Conservation (phyloP, 2,329 filamentous ascomycete genomes). For the Colletotrichum viniferum region DNA sequence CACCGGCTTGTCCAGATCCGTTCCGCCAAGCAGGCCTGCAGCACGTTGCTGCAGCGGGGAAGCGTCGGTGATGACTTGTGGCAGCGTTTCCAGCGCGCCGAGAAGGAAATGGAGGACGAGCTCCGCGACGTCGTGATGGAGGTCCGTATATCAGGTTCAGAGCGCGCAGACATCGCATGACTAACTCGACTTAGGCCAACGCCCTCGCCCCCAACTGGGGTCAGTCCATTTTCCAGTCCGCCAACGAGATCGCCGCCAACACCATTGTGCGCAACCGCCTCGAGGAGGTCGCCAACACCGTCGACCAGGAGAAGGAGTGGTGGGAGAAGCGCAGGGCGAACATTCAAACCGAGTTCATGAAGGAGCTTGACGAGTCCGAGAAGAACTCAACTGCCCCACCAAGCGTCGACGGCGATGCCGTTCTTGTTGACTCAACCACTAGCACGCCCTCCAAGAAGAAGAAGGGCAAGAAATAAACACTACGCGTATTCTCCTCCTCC, state of each 20-base stretch:
- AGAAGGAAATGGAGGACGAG: conserved; percentile 98
- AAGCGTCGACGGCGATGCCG: conserved; percentile 78
- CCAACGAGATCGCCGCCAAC: conserved; percentile 94
- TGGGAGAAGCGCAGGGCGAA: conserved; percentile 84
- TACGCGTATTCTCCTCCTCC: neutral
- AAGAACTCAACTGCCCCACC: conserved; percentile 43
- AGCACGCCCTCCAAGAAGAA: conserved; percentile 60
- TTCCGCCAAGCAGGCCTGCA: conserved; percentile 85
- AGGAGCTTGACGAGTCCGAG: conserved; percentile 75
- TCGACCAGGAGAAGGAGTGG: conserved; percentile 81
- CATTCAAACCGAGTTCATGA: conserved; percentile 80
- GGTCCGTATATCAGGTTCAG: conserved; percentile 52
- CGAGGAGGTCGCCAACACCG: conserved; percentile 74
- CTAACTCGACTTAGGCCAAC: conserved; percentile 70
- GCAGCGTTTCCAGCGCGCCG: conserved; percentile 88
- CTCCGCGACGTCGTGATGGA: conserved; percentile 92
- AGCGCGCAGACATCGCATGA: neutral
- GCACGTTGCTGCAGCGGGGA: conserved; percentile 81
- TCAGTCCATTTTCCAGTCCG: conserved; percentile 93
- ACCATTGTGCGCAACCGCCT: conserved; percentile 75
- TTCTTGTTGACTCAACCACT: conserved; percentile 71
- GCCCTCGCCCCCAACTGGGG: conserved; percentile 89
- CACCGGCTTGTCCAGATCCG: conserved; percentile 88
- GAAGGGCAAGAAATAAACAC: conserved; percentile 65
- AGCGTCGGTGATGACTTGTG: conserved; percentile 96